A percentile compares a stretch with the other conserved stretches of the same genome.
phyloP scores from a whole-genome alignment of 169 alveolate genomes.

The Plasmodium vinckei region DNA sequence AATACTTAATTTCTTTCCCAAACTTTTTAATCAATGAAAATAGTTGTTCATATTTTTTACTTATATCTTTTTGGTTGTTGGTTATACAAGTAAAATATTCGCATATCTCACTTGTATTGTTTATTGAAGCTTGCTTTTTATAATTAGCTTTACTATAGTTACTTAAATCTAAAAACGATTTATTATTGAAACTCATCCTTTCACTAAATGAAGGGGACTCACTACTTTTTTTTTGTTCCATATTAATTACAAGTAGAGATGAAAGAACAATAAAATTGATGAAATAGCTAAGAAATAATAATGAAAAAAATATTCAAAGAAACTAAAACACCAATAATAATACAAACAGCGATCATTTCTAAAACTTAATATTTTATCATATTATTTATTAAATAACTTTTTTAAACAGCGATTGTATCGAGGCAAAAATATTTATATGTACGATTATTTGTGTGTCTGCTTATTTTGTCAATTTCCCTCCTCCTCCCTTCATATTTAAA shows the following conservation, averaged over 20 bases:
- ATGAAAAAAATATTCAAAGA: neutral
- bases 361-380: neutral
- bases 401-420: too few relatives aligned
- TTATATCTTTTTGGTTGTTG: conserved; percentile 63
- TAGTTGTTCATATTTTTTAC: conserved; percentile 58
- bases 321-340: neutral
- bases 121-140: conserved; percentile 45
- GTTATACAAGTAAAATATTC: conserved; percentile 67
- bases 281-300: neutral
- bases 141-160: conserved; percentile 47
- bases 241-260: conserved; percentile 1
- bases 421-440: too few relatives aligned
- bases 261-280: neutral
- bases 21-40: conserved; percentile 68
- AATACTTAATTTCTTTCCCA: conserved; percentile 70
- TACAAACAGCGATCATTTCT: conserved; percentile 13
- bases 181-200: conserved; percentile 17
- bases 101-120: conserved; percentile 60
- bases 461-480: too few relatives aligned
- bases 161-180: conserved; percentile 65
- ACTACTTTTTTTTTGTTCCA: conserved; percentile 61
- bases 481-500: too few relatives aligned
- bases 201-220: conserved; percentile 41
- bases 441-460: too few relatives aligned
- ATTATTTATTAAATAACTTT: too few relatives aligned